Evolutionary conservation across 2,329 filamentous ascomycete species (phyloP).

Genomic region (Penicillium sp.): DNA sequence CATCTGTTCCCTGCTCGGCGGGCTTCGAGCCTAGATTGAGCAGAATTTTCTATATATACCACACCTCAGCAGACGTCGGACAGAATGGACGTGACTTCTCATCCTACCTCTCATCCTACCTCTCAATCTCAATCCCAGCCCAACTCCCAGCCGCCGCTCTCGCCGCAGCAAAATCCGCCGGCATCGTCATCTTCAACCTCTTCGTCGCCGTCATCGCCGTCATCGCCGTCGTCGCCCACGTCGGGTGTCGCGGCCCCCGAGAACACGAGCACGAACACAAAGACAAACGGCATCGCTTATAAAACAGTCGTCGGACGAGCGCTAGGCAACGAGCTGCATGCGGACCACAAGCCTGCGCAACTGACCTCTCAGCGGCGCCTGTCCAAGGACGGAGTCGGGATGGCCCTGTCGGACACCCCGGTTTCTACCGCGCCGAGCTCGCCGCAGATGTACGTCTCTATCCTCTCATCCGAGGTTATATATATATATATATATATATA

Average conservation of each 20-base stretch:
- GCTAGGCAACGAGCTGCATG: constrained; percentile 39
- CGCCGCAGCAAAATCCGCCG: neutral
- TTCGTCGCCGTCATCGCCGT: neutral
- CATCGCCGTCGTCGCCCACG: constrained; percentile 3
- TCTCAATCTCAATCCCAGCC: constrained; percentile 8
- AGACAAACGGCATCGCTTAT: no score
- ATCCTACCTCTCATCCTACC: neutral
- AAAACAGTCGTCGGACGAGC: constrained; percentile 40
- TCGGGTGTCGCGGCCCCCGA: neutral
- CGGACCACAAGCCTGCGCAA: constrained; percentile 27
- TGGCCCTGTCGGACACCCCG: constrained; percentile 60
- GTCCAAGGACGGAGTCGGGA: constrained; percentile 47
- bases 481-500: no score
- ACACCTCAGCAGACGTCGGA: neutral
- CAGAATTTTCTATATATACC: neutral
- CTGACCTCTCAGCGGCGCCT: constrained; percentile 22
- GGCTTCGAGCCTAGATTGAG: no score
- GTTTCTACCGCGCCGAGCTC: constrained; percentile 59
- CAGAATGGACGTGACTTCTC: constrained; percentile 1
- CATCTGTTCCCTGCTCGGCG: no score
- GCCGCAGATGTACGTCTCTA: constrained; percentile 54
- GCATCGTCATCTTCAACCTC: neutral
- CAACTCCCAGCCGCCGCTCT: neutral
- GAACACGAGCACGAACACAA: neutral
- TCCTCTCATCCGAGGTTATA: constrained; percentile 17